Base-by-base conservation (phyloP, 148 eudicot genomes). In the Polygonum maritimum region DNA sequence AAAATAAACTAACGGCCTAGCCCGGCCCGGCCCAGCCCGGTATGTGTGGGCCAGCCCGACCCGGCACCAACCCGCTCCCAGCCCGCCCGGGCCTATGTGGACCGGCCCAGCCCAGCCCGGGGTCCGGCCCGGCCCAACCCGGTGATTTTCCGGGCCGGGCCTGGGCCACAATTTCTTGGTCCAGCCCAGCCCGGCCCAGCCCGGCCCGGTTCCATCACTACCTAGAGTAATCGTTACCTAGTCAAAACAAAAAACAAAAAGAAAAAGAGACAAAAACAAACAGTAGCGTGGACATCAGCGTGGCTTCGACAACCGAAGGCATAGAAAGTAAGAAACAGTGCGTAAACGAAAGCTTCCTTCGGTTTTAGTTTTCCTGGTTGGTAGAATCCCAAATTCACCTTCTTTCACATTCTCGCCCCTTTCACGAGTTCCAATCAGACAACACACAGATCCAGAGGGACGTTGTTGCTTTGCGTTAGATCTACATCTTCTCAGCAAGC, bases 391-490 rank as follows among this genome's bases (percentile, higher is more conserved):
- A 22, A 60, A 26, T 22, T 60, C 67, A 60, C 67, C 19, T 3
- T 67, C 19, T 65, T 65, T 36, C 71, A 44, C 71, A 36, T 33
- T 65, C 38, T 67, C 45, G 41, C 71, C 71, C 45, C 60, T 18
- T 52, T n/a, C 31, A 26, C 21, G 47, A 44, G 47, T 67, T 36
- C 11, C 70, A 63, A 63, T 63, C 70, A 33, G 70, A 67, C 1
- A 36, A 35, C n/a, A 67, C 21, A 65, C 41, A 35, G 71, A 67
- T 62, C 69, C 69, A 12, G 22, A 38, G 71, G 40, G 44, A 67
- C 41, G 71, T 16, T 16, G 71, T 67, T 31, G 69, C 69, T 71
- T 73, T 73, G 75, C 75, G 75, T 73, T 31, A 44, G 75, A 73
- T 73, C 75, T 73, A 73, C 38, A 73, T 47, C 38, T 45, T 22